Percentiles rank a stretch among this genome's conserved stretches.
phyloP scores from a whole-genome alignment of 2,329 filamentous ascomycete species.

The Gnomoniopsis sp. region DNA sequence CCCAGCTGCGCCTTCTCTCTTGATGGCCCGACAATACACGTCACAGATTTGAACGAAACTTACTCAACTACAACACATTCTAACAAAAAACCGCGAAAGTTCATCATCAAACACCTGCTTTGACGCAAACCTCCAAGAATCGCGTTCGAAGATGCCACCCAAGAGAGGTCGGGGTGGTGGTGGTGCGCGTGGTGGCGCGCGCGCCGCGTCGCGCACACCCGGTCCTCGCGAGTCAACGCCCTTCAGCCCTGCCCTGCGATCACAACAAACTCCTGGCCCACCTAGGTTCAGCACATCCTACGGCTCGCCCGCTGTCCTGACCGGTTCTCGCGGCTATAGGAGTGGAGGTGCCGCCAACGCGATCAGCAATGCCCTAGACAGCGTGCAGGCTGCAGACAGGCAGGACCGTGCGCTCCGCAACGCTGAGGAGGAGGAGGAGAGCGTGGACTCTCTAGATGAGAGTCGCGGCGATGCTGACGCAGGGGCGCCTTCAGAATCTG shows the following conservation, averaged over 20 bases:
- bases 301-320: slow-evolving; percentile 22
- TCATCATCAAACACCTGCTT: neutral
- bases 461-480: too few relatives aligned
- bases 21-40: too few relatives aligned
- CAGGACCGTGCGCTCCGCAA: neutral
- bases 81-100: neutral
- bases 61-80: neutral
- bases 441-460: neutral
- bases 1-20: too few relatives aligned
- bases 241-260: slow-evolving; percentile 1
- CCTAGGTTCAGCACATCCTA: slow-evolving; percentile 27
- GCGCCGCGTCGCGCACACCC: slow-evolving; percentile 5
- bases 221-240: slow-evolving; percentile 3
- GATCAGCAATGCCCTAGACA: neutral
- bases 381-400: neutral
- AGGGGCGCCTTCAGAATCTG: neutral
- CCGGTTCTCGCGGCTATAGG: neutral
- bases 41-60: too few relatives aligned
- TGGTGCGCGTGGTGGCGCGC: neutral
- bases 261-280: slow-evolving; percentile 12
- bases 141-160: slow-evolving; percentile 14
- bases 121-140: neutral
- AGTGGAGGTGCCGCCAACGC: neutral
- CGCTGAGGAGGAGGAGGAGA: neutral
- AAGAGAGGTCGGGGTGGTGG: slow-evolving; percentile 8